Evolutionary conservation across 306 rosid species (phyloP).

Genomic region (Cicer chorassanicum): DNA sequence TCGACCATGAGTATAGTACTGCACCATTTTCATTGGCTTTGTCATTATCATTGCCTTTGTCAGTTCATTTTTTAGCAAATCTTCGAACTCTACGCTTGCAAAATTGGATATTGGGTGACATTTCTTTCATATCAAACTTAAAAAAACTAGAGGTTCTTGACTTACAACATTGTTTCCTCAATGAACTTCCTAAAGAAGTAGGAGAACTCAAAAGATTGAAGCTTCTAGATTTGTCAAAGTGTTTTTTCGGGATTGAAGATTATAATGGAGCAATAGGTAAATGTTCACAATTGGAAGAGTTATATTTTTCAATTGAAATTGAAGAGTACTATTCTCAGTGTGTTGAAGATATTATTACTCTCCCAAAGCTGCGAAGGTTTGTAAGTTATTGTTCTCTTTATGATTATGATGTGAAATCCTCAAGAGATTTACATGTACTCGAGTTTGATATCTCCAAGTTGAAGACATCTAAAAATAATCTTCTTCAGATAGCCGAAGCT

Average conservation of each 20-base stretch:
- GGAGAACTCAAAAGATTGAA: not conserved
- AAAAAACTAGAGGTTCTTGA: slow-evolving; percentile 38
- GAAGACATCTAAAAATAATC: not conserved
- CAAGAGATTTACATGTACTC: not conserved
- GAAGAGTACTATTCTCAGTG: too few species aligned
- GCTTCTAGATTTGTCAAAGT: slow-evolving; percentile 32
- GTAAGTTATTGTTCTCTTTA: not conserved
- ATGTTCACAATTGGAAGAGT: slow-evolving; percentile 45
- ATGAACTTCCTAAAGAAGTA: slow-evolving; percentile 24
- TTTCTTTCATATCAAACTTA: slow-evolving; percentile 18
- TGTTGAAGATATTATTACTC: slow-evolving; percentile 13
- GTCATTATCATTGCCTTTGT: slow-evolving; percentile 1
- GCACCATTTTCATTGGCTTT: too few species aligned
- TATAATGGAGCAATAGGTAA: slow-evolving; percentile 40
- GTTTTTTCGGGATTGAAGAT: too few species aligned
- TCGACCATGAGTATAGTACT: not conserved
- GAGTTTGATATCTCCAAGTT: not conserved
- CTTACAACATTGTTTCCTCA: not conserved
- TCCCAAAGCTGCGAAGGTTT: not conserved
- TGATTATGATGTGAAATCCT: not conserved
- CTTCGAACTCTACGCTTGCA: slow-evolving; percentile 15
- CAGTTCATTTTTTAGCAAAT: slow-evolving; percentile 16
- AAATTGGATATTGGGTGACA: not conserved
- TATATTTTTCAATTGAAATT: too few species aligned
- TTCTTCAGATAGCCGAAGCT: not conserved